Evolutionary conservation across 2,329 filamentous ascomycete species (phyloP), one percentile per base, ranked within the genome.

Genomic region (Colletotrichum sp.): DNA sequence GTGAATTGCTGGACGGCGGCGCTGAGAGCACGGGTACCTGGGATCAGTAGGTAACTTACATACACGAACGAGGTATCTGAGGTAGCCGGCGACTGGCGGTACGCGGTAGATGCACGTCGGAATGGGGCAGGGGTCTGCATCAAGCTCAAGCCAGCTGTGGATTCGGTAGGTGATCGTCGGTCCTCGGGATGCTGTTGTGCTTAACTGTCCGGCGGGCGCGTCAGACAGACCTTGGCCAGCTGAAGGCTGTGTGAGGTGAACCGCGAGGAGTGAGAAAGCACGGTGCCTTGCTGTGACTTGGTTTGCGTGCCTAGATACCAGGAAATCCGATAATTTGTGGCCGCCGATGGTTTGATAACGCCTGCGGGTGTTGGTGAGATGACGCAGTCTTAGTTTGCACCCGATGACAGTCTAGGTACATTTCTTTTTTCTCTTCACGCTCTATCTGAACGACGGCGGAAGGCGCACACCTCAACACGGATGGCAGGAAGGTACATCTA

Each of bases 121-220:
- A 52, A 74, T 69, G 70, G 66, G 66, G 74, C 61, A 75, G 72
- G 74, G 74, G 74, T 75, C 74, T 76, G 72, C 74, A 76, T 69
- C 70, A 76, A 76, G 74, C 74, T 68, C 74, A 76, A 76, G 57
- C 70, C 73, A 73, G 70, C 57, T 68, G 57, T 73, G 73, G 74
- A 76, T 74, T 66, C 26, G 70, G 59, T 74, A 75, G 64, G 36
- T 73, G 70, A 75, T 75, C 64, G 73, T 68, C 71, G 64, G 73
- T 48, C 70, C 70, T 75, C 70, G 73, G 70, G 73, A 60, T 60
- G 74, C 74, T 74, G 74, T 48, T 74, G 65, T 43, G 48, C 63
- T 64, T 28, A 26, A 68, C 43, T 68, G 69, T 63, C 70, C 64
- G 64, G 34, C 64, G 64, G 70, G 70, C 70, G 70, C 67, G 52